Conservation (phyloP, 176 grass and related monocot species). For the Poa pratensis region DNA sequence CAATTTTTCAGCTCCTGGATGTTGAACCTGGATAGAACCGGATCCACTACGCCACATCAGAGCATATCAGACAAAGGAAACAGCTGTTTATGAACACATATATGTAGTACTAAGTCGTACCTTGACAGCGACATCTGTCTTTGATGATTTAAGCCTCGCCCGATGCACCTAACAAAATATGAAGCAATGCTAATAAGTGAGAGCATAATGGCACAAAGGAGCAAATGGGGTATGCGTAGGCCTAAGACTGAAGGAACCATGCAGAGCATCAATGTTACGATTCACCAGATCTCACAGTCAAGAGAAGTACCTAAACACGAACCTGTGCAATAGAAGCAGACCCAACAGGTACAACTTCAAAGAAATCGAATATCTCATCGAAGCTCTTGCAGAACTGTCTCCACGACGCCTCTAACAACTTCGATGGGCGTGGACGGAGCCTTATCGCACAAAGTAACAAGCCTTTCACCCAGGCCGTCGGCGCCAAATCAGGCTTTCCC, state of each 20-base stretch:
- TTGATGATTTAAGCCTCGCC: slow-evolving; percentile 72
- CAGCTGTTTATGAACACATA: neutral
- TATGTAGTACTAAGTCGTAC: slow-evolving; percentile 28
- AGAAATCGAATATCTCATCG: slow-evolving; percentile 78
- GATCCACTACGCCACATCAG: slow-evolving; percentile 34
- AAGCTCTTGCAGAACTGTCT: slow-evolving; percentile 74
- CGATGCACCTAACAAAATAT: slow-evolving; percentile 76
- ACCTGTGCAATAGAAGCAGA: slow-evolving; percentile 99
- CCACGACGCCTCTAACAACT: slow-evolving; percentile 65
- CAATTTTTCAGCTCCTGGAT: slow-evolving; percentile 84
- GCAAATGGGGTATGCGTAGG: neutral
- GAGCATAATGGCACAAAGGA: neutral
- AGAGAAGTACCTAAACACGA: slow-evolving; percentile 44
- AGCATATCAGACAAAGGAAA: slow-evolving; percentile 40
- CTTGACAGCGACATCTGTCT: slow-evolving; percentile 91
- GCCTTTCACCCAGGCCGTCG: slow-evolving; percentile 91
- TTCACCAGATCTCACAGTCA: neutral
- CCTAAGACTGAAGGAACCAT: neutral
- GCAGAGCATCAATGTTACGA: neutral
- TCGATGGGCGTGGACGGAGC: slow-evolving; percentile 70
- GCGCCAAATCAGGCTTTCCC: slow-evolving; percentile 89
- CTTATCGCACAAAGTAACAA: slow-evolving; percentile 83
- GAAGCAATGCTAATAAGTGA: slow-evolving; percentile 1
- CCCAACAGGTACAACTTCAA: slow-evolving; percentile 83
- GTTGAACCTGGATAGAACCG: slow-evolving; percentile 73